These are phyloP conservation scores for Cladosporium cucumerinum DNA, from an alignment of 2,329 filamentous ascomycete genomes.

Conservation along the genomic window DNA sequence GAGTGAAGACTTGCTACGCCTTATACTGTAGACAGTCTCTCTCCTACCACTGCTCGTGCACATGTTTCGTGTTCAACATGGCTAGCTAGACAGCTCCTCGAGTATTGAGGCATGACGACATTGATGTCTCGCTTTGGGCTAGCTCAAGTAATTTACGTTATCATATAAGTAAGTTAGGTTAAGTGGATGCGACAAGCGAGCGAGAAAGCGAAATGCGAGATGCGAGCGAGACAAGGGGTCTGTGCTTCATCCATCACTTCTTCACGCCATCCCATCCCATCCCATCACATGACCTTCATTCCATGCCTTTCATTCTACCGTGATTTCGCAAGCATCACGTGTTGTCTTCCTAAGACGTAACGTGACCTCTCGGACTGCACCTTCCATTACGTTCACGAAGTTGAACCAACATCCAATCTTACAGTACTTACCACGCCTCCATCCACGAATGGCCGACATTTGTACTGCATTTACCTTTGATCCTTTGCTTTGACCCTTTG, in stretches of 20 bases:
- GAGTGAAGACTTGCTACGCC: not conserved
- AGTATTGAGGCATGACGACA: not conserved
- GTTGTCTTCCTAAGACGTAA: not conserved
- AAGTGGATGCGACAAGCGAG: conserved; percentile 3
- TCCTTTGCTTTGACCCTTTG: not conserved
- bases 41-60: not conserved
- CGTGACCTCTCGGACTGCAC: not conserved
- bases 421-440: not conserved
- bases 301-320: too few relatives aligned
- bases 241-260: not conserved
- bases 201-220: conserved; percentile 1
- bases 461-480: not conserved
- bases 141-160: too few relatives aligned
- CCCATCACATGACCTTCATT: too few relatives aligned
- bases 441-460: not conserved
- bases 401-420: not conserved
- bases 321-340: not conserved
- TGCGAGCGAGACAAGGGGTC: not conserved
- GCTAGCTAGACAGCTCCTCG: not conserved
- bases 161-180: too few relatives aligned
- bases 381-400: not conserved
- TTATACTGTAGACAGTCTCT: not conserved
- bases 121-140: not conserved
- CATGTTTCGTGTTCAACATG: not conserved
- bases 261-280: not conserved